Percentiles rank a stretch among this genome's conserved stretches.
Conservation (phyloP, 495 filamentous ascomycete species). For the Penicillium pulvis region DNA sequence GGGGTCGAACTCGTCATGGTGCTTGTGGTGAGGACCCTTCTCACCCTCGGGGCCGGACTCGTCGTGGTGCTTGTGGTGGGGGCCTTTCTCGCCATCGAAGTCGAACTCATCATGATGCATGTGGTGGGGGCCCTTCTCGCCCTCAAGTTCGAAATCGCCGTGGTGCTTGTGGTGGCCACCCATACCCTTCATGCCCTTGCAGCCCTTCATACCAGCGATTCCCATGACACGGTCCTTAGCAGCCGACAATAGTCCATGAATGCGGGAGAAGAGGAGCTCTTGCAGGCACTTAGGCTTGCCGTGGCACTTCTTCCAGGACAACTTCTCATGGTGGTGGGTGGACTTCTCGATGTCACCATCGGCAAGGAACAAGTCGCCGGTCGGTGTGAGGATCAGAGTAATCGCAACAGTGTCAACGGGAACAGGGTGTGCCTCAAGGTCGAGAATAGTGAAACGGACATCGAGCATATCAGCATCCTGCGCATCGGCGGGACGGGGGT, state of each 20-base stretch:
- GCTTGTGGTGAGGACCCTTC: neutral
- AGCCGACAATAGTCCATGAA: constrained; percentile 39
- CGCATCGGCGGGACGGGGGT: constrained; percentile 31
- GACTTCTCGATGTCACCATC: constrained; percentile 42
- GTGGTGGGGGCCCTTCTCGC: neutral
- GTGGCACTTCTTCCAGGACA: constrained; percentile 45
- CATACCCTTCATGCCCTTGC: constrained; percentile 29
- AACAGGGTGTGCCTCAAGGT: constrained; percentile 51
- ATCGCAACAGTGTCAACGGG: constrained; percentile 51
- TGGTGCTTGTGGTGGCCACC: constrained; percentile 11
- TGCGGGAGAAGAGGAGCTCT: constrained; percentile 40
- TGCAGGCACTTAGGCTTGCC: constrained; percentile 44
- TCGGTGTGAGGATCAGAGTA: constrained; percentile 39
- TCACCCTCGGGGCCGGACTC: neutral
- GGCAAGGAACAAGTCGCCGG: constrained; percentile 41
- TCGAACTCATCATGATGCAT: neutral
- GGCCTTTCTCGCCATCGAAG: neutral
- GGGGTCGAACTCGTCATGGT: constrained; percentile 7
- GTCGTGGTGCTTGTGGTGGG: constrained; percentile 6
- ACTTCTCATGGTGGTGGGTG: constrained; percentile 30
- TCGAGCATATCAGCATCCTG: constrained; percentile 36
- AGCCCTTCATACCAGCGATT: constrained; percentile 30
- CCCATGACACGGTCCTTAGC: constrained; percentile 44
- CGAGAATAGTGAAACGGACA: constrained; percentile 51
- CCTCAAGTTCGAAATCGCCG: neutral